Percentiles rank a stretch among this genome's conserved stretches.
Evolutionary conservation across 2,329 filamentous ascomycete genomes (phyloP).

Genomic region (Aspergillus felis): DNA sequence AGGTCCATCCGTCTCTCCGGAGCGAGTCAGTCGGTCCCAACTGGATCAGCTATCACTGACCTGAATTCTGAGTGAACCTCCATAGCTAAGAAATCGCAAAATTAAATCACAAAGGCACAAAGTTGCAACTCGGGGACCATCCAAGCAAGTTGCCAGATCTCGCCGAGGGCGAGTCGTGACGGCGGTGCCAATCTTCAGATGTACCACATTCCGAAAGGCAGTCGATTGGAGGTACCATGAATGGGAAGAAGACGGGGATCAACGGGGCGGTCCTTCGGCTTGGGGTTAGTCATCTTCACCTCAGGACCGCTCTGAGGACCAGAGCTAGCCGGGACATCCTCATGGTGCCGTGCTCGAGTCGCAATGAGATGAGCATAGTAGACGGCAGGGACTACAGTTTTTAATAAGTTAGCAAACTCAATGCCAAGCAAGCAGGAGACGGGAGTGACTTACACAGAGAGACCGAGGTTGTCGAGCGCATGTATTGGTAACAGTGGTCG

Average conservation of each 20-base stretch:
- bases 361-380: conserved; percentile 95
- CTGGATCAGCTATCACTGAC: conserved; percentile 7
- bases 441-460: conserved; percentile 56
- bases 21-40: conserved; percentile 4
- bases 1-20: conserved; percentile 4
- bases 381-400: conserved; percentile 63
- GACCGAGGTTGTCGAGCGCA: conserved; percentile 85
- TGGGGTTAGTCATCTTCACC: conserved; percentile 29
- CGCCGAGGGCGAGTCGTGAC: neutral
- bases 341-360: conserved; percentile 72
- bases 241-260: conserved; percentile 36
- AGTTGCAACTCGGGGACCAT: neutral
- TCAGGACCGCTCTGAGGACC: conserved; percentile 39
- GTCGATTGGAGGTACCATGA: conserved; percentile 22
- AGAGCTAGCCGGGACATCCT: conserved; percentile 46
- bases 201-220: conserved; percentile 40
- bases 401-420: conserved; percentile 6
- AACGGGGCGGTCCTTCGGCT: conserved; percentile 23
- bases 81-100: neutral
- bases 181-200: conserved; percentile 21
- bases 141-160: neutral
- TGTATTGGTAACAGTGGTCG: conserved; percentile 91
- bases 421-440: neutral
- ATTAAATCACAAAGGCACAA: neutral
- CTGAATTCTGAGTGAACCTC: neutral